Evolutionary conservation across 2,329 filamentous ascomycete genomes (phyloP), one percentile per base, ranked within the genome.

Genomic region (Thelonectria olida): DNA sequence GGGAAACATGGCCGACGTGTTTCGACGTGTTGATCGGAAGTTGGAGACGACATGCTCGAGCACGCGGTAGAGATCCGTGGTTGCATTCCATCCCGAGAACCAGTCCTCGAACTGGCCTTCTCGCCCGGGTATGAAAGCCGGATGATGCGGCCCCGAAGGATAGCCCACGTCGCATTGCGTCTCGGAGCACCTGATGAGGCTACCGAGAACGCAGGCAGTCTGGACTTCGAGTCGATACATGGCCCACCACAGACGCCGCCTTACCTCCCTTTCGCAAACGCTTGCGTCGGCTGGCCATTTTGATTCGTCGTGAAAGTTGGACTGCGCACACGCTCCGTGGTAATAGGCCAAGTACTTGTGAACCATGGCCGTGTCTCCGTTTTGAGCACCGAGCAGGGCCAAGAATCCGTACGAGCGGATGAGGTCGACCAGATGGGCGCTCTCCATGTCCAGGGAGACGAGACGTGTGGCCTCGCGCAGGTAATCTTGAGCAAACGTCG

Each of bases 1-100:
- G 17, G 56, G 58, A 15, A 58, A 27, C 7, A 62, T 38, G 3
- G 59, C 52, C 6, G 31, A 13, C 10, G 50, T 51, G 17, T 28
- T 53, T 12, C 64, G 47, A 19, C 59, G 51, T 1, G 54, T 55
- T 50, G 62, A 58, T 38, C 64, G 54, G 61, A 65, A 60, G 9
- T 64, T 67, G 19, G 57, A 68, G 25, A 74, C 49, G 12, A 78
- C 80, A 62, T 86, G 82, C 64, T 87, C 84, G 7, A 87, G 73
- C 10, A 85, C 76, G 5, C 83, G 81, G 65, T 86, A 86, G 0
- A 87, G 72, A 65, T 86, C 83, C 1, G 82, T 85, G 2, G 79
- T 82, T 55, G 84, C 84, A 68, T 86, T 87, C 82, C 82, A 86
- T 25, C 84, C 84, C 42, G 78, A 76, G 8, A 87, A 73, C 84